Base-by-base conservation (phyloP, 352 stramenopile species). In the Aphanomyces astaci region DNA sequence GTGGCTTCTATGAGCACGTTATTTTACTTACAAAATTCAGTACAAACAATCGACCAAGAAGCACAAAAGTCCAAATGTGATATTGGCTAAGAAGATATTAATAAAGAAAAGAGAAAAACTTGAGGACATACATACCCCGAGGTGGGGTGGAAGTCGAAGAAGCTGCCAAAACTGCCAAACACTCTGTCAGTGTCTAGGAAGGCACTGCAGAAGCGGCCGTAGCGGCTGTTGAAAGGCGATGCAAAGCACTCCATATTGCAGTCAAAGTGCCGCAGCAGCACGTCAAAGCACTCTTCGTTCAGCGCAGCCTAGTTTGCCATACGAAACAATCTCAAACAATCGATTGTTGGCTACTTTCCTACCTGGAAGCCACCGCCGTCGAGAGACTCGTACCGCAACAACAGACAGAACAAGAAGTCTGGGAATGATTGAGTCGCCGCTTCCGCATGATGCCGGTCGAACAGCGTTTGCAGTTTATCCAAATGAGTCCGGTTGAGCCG, bases 181-280 rank as follows among this genome's bases (percentile, higher is more conserved):
- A 74, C 69, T 27, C 72, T 63, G 71, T 97, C 91, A 11, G 86
- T 92, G 72, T 97, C 91, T 13, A 84, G 64, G 69, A 97, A 97
- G 3, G 89, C 89, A 40, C 82, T 96, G 76, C 91, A 96, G 71
- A 96, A 97, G 54, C 80, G 87, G 13, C 73, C 80, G 78, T 96
- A 97, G 32, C 87, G 87, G 45, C 79, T 95, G 81, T 98, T 98
- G 48, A 98, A 79, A n/a, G 92, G 92, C 57, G 89, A 96, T 19
- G 92, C 90, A 63, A 98, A 98, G 73, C 90, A 97, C 77, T 97
- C 92, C 79, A 98, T 94, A 54, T 83, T 76, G 72, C 90, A 96
- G 46, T 90, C 89, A 72, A 98, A 98, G 57, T 89, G 86, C 24
- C 81, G 71, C 49, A 97, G 73, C 63, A 98, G 71, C 53, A 91